Conservation (phyloP, 2,329 filamentous ascomycete genomes). For the Amauroascus niger region DNA sequence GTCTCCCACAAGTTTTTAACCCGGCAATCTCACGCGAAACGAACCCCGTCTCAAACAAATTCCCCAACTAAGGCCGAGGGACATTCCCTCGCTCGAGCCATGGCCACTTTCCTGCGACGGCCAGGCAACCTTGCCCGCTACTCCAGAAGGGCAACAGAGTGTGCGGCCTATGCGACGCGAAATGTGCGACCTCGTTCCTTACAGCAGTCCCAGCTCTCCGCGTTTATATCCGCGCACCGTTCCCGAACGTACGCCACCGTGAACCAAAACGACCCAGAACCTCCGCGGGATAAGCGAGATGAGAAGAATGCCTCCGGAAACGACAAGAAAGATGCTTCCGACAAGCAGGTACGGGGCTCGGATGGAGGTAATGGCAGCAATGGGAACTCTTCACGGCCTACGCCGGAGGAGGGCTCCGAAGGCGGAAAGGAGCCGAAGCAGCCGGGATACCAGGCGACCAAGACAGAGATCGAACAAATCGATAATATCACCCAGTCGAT, state of each 20-base stretch:
- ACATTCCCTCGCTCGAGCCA: conserved; percentile 41
- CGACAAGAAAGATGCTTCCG: conserved; percentile 27
- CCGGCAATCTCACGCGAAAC: conserved; percentile 3
- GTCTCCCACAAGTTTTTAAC: background rate
- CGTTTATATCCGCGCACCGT: conserved; percentile 27
- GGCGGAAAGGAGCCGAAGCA: conserved; percentile 29
- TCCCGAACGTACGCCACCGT: conserved; percentile 36
- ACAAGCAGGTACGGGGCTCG: background rate
- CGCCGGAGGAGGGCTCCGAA: conserved; percentile 8
- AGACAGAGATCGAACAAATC: conserved; percentile 50
- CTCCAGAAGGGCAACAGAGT: conserved; percentile 48
- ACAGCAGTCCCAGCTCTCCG: conserved; percentile 32
- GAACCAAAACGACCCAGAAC: conserved; percentile 38
- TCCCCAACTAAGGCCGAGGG: no score
- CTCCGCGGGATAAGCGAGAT: conserved; percentile 32
- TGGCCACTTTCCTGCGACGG: conserved; percentile 59
- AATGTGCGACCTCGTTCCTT: conserved; percentile 32
- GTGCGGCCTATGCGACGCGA: conserved; percentile 41
- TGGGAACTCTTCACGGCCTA: background rate
- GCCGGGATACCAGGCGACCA: conserved; percentile 40
- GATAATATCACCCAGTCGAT: conserved; percentile 48
- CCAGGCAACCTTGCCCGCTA: conserved; percentile 57
- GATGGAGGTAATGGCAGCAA: conserved; percentile 1
- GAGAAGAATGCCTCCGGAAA: conserved; percentile 39
- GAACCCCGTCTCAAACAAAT: no score